Evolutionary conservation across 352 stramenopile genomes (phyloP), one percentile per base, ranked within the genome.

Genomic region (Globisporangium nodosum): DNA sequence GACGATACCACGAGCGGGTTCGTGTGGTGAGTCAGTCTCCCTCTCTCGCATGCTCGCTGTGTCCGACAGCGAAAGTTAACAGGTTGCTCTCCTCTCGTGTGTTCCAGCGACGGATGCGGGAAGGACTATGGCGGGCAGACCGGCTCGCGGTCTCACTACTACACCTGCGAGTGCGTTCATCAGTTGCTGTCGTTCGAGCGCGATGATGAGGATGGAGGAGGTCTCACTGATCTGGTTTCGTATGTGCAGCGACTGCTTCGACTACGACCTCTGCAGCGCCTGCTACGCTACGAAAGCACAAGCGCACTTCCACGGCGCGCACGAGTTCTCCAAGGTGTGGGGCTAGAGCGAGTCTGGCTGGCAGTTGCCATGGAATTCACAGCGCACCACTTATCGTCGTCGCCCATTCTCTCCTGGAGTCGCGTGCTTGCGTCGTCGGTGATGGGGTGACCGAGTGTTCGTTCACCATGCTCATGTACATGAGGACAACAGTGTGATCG

Each of bases 221-320:
- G 5, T 27, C 37, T 7, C 11, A 42, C 8, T 20, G 21, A 9
- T n/a, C n/a, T 5, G 47, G 11, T 30, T 27, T 53, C 9, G 24
- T 2, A 40, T 60, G n/a, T 55, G 13, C n/a, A 75, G 68, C 11
- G 53, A 66, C 9, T 75, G 68, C 61, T 75, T 75, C 59, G 68
- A 75, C 62, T 75, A 64, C 48, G 68, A 75, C 24, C 50, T 75
- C 15, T 75, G 68, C 39, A 18, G 20, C 13, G 42, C 46, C 1
- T 75, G 68, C 61, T 64, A 58, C 46, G 20, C 48, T 1, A 60
- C 20, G 31, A 42, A 54, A 18, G 42, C 52, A 5, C 40, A 35
- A 5, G 39, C 13, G 33, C 61, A 66, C 55, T 63, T 52, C 40
- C 20, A 50, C 9, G 24, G 53, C 1, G 33, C 24, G 13, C 63